Conservation (phyloP, 306 rosid genomes). For the Delonix regia region DNA sequence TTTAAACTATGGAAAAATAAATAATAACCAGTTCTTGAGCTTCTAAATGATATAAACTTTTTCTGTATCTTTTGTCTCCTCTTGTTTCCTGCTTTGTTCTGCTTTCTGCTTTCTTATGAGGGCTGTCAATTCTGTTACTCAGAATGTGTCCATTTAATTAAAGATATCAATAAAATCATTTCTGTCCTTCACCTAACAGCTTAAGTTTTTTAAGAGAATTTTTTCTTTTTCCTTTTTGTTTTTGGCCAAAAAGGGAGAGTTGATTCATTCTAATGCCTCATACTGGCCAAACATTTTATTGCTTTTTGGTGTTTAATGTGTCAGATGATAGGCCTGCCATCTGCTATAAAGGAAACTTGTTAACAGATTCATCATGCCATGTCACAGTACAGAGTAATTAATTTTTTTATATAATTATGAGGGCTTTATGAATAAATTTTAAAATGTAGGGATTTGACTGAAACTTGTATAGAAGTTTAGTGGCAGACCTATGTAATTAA, state of each 20-base stretch:
- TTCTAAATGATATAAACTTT: not conserved
- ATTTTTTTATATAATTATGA: not conserved
- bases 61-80: not conserved
- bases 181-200: not conserved
- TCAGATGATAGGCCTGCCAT: not conserved
- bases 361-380: not conserved
- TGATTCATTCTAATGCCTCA: not conserved
- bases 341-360: not conserved
- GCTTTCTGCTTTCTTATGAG: not conserved
- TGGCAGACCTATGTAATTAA: not conserved
- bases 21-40: not conserved
- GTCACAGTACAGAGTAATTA: not conserved
- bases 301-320: not conserved
- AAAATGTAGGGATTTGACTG: not conserved
- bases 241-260: not conserved
- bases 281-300: not conserved
- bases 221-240: too few species aligned
- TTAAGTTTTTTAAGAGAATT: not conserved
- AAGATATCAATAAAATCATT: not conserved
- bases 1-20: not conserved
- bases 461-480: not conserved
- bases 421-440: not conserved
- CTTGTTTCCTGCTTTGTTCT: not conserved
- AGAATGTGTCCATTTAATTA: not conserved
- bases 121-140: not conserved